Base-by-base conservation (phyloP, 2,329 filamentous ascomycete genomes). In the Aureobasidium zeae region DNA sequence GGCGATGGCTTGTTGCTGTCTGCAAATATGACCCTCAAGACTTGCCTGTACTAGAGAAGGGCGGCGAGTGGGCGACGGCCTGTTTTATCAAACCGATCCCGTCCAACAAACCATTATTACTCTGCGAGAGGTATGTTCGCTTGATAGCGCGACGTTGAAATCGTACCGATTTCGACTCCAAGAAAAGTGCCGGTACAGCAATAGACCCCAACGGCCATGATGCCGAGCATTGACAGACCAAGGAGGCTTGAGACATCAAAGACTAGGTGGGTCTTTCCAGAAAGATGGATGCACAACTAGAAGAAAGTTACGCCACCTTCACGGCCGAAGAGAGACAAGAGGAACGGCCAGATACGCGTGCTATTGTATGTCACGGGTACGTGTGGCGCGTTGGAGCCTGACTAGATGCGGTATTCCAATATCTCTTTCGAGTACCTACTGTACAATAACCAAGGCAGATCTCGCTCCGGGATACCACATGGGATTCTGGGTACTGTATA, bases 131-230 rank as follows among this genome's bases (percentile, higher is more conserved):
- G 26, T 19, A 39, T 4, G 25, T n/a, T 39, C 22, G 36, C 25
- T 22, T n/a, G 19, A 39, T 39, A 39, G 25, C 26, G 36, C 36
- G 36, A 39, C 36, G 36, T 39, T 39, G 22, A 20, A 12, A 17
- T 20, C 20, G 22, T 8, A 31, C n/a, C 22, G 19, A 22, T 39
- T 5, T 29, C 13, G 16, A 30, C n/a, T 22, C 17, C 25, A 39
- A 39, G 26, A 22, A 22, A 26, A 17, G n/a, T 22, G 25, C 19
- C 36, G 36, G 36, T 26, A 31, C 21, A 3, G 12, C 25, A 39
- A 24, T 17, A 30, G 12, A 13, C 12, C 30, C 10, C 26, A 39
- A 39, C 36, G n/a, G n/a, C n/a, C 5, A 7, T 19, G 19, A 30
- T 39, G 36, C 36, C 36, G 36, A 39, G 26, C 5, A 39, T 26